Evolutionary conservation across 2,329 filamentous ascomycete genomes (phyloP), one percentile per base, ranked within the genome.

Genomic region (Colletotrichum noveboracense): DNA sequence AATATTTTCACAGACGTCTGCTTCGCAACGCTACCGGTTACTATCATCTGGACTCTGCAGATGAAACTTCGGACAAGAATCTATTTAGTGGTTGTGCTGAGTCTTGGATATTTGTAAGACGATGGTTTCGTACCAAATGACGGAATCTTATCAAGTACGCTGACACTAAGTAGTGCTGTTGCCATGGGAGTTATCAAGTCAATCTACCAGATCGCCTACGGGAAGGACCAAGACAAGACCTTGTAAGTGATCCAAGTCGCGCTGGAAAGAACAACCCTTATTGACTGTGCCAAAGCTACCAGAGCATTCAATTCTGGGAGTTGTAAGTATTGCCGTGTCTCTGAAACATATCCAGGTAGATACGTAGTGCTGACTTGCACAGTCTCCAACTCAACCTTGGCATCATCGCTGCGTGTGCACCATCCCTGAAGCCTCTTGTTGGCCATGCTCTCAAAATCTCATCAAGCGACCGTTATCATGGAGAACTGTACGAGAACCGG

Each of bases 1-100:
- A 86, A 87, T 74, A 86, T 87, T 30, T 80, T 83, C 10, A 87
- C 85, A n/a, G 86, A 87, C 64, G 80, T 86, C 10, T 79, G 83
- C n/a, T 86, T 87, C 56, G 86, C 85, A 2, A 82, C 84, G 3
- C 79, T 87, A n/a, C 86, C 86, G 1, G 80, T 87, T 3, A 83
- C 85, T 6, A 81, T 88, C 72, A 85, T 87, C 67, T 85, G 84
- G 82, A 79, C 79, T 10, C 79, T 87, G 16, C 83, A 87, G 70
- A 82, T 85, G 79, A 84, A 84, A 77, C 79, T 78, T 24, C 80
- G 81, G 14, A 82, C 82, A 3, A 81, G 83, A 26, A 28, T 87
- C 1, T 86, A 86, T 24, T 78, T 88, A 13, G 82, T 87, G n/a
- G 80, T 77, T 3, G 84, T 70, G 4, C 30, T 61, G 21, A 70